Conservation (phyloP, 169 alveolate genomes). For the Plasmodium knowlesi region DNA sequence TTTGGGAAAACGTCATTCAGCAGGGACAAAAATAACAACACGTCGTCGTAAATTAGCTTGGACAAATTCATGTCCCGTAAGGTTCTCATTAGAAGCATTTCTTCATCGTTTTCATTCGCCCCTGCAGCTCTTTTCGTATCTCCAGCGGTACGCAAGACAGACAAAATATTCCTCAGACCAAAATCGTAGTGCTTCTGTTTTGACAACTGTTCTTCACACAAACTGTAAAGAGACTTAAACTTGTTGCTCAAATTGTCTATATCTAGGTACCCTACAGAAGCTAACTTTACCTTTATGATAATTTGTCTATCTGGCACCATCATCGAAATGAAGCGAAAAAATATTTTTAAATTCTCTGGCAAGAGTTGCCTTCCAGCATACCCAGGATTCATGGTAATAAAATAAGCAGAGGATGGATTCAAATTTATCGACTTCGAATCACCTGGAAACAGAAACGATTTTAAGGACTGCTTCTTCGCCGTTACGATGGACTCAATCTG, state of each 20-base stretch:
- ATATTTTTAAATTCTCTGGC: conserved; percentile 96
- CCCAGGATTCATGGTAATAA: conserved; percentile 99
- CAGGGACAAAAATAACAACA: conserved; percentile 94
- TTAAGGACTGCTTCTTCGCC: conserved; percentile 88
- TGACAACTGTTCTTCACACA: conserved; percentile 93
- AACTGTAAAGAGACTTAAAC: conserved; percentile 95
- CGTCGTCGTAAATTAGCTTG: conserved; percentile 96
- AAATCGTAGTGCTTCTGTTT: conserved; percentile 98
- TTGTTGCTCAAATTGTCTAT: conserved; percentile 94
- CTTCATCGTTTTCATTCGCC: conserved; percentile 90
- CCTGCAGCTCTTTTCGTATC: conserved; percentile 92
- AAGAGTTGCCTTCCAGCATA: conserved; percentile 97
- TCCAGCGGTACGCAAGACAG: conserved; percentile 95
- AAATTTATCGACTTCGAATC: conserved; percentile 92
- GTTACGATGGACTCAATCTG: conserved; percentile 93
- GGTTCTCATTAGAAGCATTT: conserved; percentile 89
- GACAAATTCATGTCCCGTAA: conserved; percentile 96
- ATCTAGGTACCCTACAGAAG: conserved; percentile 95
- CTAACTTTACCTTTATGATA: conserved; percentile 93
- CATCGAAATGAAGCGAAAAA: conserved; percentile 95
- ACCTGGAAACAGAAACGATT: conserved; percentile 86
- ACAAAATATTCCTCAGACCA: conserved; percentile 97
- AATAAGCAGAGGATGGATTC: conserved; percentile 95
- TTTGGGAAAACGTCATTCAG: conserved; percentile 97
- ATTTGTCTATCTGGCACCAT: conserved; percentile 92